Evolutionary conservation across 2,329 filamentous ascomycete genomes (phyloP).

Genomic region (Aspergillus glaucus): DNA sequence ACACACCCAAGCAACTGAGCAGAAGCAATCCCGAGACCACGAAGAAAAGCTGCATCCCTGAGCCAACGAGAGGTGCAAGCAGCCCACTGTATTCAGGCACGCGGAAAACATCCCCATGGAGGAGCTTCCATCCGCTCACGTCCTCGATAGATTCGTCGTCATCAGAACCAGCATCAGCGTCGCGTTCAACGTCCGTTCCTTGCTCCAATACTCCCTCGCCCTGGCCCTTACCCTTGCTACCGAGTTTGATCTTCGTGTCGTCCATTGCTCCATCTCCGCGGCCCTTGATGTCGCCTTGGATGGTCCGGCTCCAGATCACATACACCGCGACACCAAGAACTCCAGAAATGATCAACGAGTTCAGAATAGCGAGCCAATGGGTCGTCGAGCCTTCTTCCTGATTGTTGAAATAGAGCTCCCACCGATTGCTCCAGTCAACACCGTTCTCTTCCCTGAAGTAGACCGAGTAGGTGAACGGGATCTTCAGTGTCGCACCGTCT

Average conservation of each 20-base stretch:
- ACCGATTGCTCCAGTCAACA: conserved; percentile 76
- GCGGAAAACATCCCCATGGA: conserved; percentile 84
- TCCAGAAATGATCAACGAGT: conserved; percentile 76
- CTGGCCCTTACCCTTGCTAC: conserved; percentile 44
- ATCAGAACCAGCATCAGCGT: conserved; percentile 52
- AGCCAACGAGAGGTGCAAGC: conserved; percentile 74
- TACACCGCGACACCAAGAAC: conserved; percentile 72
- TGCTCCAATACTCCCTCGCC: conserved; percentile 55
- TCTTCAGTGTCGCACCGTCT: conserved; percentile 60
- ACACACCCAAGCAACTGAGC: conserved; percentile 66
- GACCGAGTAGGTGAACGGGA: conserved; percentile 84
- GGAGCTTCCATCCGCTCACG: conserved; percentile 77
- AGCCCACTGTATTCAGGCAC: conserved; percentile 63
- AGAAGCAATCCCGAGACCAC: conserved; percentile 68
- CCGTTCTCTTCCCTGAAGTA: conserved; percentile 79
- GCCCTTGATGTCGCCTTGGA: conserved; percentile 70
- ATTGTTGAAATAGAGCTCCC: conserved; percentile 86
- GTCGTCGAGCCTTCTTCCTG: conserved; percentile 75
- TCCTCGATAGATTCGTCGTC: conserved; percentile 73
- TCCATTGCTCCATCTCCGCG: conserved; percentile 62
- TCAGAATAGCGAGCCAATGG: conserved; percentile 83
- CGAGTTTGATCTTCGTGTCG: conserved; percentile 55
- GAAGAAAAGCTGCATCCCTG: conserved; percentile 79
- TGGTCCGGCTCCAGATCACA: conserved; percentile 72
- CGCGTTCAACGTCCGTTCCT: conserved; percentile 45